phyloP scores from a whole-genome alignment of 2,329 filamentous ascomycete genomes.

The Periglandula ipomoeae region DNA sequence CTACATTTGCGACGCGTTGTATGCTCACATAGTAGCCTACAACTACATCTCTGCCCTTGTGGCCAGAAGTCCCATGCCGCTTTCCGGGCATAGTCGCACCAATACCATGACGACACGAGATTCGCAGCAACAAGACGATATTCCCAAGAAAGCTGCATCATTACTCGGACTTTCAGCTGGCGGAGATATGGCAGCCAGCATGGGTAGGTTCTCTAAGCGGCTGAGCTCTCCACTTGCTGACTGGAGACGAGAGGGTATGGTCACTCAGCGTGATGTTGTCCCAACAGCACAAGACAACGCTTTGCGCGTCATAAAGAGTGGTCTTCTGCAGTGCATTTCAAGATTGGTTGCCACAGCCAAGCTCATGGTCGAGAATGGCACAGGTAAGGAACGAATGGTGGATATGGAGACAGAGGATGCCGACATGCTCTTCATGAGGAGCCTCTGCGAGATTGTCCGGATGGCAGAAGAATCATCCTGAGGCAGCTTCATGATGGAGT shows the following conservation, averaged over 20 bases:
- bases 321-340: constrained; percentile 41
- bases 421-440: constrained; percentile 29
- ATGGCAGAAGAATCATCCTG: constrained; percentile 22
- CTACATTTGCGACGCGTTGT: constrained; percentile 48
- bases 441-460: constrained; percentile 34
- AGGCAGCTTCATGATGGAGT: not conserved
- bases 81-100: constrained; percentile 7
- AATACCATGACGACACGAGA: constrained; percentile 13
- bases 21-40: constrained; percentile 49
- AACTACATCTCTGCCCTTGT: constrained; percentile 42
- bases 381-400: constrained; percentile 19
- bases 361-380: constrained; percentile 23
- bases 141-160: constrained; percentile 43
- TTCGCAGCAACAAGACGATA: constrained; percentile 22
- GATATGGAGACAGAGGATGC: constrained; percentile 22
- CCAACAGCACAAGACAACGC: constrained; percentile 22
- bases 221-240: constrained; percentile 17
- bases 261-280: constrained; percentile 9
- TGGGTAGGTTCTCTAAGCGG: constrained; percentile 17
- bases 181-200: constrained; percentile 12
- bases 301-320: constrained; percentile 37
- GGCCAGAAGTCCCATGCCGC: constrained; percentile 14
- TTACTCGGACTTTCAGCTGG: constrained; percentile 36
- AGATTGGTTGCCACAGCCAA: constrained; percentile 40
- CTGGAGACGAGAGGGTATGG: constrained; percentile 19